These are phyloP conservation scores for Cercospora brassicicola DNA, from an alignment of 2,329 filamentous ascomycete species.

Conservation along the genomic window DNA sequence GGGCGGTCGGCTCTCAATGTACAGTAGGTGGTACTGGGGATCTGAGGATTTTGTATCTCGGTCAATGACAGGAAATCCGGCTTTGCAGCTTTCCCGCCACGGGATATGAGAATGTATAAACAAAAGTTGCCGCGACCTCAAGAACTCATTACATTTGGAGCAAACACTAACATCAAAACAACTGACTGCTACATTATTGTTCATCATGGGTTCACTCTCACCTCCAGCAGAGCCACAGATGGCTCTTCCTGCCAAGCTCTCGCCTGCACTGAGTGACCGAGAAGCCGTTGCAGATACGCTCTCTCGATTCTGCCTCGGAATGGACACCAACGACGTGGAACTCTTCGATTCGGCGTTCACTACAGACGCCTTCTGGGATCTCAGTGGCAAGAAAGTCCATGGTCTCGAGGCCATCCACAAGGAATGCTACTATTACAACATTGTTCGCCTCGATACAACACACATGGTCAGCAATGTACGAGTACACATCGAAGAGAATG, in stretches of 20 bases:
- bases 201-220: not conserved
- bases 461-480: conserved; percentile 30
- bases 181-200: not conserved
- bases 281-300: conserved; percentile 38
- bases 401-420: conserved; percentile 29
- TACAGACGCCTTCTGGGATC: conserved; percentile 21
- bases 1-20: not conserved
- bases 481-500: not conserved
- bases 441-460: conserved; percentile 38
- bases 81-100: not conserved
- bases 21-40: not conserved
- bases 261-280: conserved; percentile 26
- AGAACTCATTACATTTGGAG: not conserved
- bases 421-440: conserved; percentile 19
- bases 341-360: conserved; percentile 38
- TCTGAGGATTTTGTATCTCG: not conserved
- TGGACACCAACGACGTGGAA: conserved; percentile 33
- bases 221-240: not conserved
- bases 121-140: not conserved
- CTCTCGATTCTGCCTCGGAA: conserved; percentile 31
- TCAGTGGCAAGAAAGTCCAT: conserved; percentile 30
- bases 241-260: not conserved
- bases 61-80: not conserved
- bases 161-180: not conserved
- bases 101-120: not conserved